phyloP scores from a whole-genome alignment of 345 rosid species.

The Arabidopsis suecica region DNA sequence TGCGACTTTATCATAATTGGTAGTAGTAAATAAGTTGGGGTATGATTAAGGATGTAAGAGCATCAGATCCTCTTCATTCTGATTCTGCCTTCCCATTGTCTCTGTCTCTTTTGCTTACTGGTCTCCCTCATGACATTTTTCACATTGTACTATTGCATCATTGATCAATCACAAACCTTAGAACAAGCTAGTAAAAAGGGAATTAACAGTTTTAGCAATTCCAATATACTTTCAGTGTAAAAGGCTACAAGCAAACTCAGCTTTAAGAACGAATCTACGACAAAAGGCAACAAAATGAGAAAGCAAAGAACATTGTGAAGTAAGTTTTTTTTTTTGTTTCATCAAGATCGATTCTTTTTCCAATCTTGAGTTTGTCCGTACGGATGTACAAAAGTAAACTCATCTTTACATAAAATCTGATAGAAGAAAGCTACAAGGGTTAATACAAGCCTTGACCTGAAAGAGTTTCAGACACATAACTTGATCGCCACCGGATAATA shows the following conservation, averaged over 20 bases:
- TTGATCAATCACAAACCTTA: conserved; percentile 29
- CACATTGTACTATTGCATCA: conserved; percentile 33
- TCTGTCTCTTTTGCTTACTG: conserved; percentile 32
- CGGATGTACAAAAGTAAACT: conserved; percentile 38
- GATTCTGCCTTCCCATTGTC: conserved; percentile 34
- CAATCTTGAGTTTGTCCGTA: conserved; percentile 21
- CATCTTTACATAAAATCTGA: conserved; percentile 43
- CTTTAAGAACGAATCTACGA: conserved; percentile 16
- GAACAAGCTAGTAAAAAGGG: not conserved
- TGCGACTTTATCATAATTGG: conserved; percentile 23
- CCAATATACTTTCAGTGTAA: not conserved
- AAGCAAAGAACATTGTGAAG: conserved; percentile 2
- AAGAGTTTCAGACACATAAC: conserved; percentile 13
- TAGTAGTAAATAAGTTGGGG: conserved; percentile 35
- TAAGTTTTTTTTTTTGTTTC: not conserved
- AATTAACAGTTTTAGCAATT: not conserved
- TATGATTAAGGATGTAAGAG: conserved; percentile 44
- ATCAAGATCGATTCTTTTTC: conserved; percentile 26
- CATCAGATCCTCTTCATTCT: conserved; percentile 40
- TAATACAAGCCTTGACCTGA: conserved; percentile 12
- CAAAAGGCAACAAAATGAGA: not conserved
- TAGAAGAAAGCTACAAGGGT: conserved; percentile 39
- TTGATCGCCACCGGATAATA: not conserved
- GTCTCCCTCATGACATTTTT: conserved; percentile 21
- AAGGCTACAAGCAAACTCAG: conserved; percentile 20